Base-by-base conservation (phyloP, 345 rosid species). In the Turnera subulata region DNA sequence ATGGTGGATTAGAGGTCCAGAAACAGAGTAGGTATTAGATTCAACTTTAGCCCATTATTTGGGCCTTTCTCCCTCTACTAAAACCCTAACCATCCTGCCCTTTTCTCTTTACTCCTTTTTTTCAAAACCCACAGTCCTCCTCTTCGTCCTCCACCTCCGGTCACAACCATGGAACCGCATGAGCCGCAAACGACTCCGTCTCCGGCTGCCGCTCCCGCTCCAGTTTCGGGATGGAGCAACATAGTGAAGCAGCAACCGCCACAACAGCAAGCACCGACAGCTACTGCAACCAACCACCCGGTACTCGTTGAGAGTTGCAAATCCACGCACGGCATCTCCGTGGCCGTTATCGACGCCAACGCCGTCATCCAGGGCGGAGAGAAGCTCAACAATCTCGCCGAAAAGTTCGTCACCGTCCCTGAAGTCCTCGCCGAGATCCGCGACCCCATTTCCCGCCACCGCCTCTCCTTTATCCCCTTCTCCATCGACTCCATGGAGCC, bases 271-370 rank as follows among this genome's bases (percentile, higher is more conserved):
- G 29, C 6, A 22, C 59, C 45, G 22, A 61, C 24, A 59, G 9
- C 70, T 14, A 42, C 68, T 32, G 22, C 79, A 5, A 33, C 79
- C 11, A 48, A 53, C 52, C 68, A 73, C 17, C 44, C 6, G 53
- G 4, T 79, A 5, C 62, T 77, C 50, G 84, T 82, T 12, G 80
- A 76, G 38, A 76, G 77, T 78, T 86, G 96, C 81, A 78, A 81
- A 71, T 93, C 96, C 55, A 56, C 82, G 0, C 77, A 75, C 22
- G 97, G 99, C 17, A 80, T 93, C 59, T 75, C 90, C 1, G 46
- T 82, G 32, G 97, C 97, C 1, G 86, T 93, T 15, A 72, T 93
- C 19, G 99, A 93, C 42, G 95, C 99, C 22, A 93, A 93, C 72
- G 99, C 96, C 38, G 61, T 93, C 61, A 93, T 85, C 42, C 72